Conservation (phyloP, 2,329 filamentous ascomycete genomes). For the Fusarium floridanum region DNA sequence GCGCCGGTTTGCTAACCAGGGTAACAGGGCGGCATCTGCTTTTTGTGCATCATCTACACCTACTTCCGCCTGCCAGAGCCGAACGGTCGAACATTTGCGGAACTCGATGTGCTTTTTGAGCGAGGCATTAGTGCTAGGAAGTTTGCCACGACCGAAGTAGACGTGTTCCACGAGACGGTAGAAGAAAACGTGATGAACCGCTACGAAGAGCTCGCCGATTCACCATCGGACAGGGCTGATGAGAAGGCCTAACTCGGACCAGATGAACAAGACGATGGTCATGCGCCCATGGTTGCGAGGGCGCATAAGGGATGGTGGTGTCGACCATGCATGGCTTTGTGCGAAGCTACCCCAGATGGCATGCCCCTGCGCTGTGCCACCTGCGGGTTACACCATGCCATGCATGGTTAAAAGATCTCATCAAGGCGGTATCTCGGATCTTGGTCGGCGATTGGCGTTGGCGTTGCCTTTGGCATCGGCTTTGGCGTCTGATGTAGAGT, state of each 20-base stretch:
- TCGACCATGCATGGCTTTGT: not conserved
- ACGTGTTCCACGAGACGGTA: constrained; percentile 68
- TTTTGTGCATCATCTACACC: constrained; percentile 83
- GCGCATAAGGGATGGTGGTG: not conserved
- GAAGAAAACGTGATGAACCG: constrained; percentile 61
- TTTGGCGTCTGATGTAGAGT: constrained; percentile 9
- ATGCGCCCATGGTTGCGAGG: not conserved
- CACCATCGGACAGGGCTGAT: constrained; percentile 28
- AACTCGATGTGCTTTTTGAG: constrained; percentile 89
- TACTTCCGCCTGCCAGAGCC: constrained; percentile 75
- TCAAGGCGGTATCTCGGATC: constrained; percentile 46
- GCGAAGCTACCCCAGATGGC: constrained; percentile 9
- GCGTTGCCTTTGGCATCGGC: constrained; percentile 1
- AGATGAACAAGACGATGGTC: constrained; percentile 2
- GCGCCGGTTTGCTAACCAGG: constrained; percentile 19
- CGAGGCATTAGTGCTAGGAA: constrained; percentile 77
- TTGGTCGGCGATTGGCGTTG: constrained; percentile 39
- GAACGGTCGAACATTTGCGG: constrained; percentile 83
- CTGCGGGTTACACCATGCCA: constrained; percentile 16
- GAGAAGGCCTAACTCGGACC: constrained; percentile 29
- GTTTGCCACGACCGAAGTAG: constrained; percentile 71
- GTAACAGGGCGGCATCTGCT: constrained; percentile 76
- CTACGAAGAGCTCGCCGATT: constrained; percentile 57
- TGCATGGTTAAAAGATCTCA: constrained; percentile 33
- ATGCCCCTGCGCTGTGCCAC: constrained; percentile 17